A percentile compares a stretch with the other conserved stretches of the same genome.
phyloP scores from a whole-genome alignment of 2,329 filamentous ascomycete genomes.

The Penicillium sp. region DNA sequence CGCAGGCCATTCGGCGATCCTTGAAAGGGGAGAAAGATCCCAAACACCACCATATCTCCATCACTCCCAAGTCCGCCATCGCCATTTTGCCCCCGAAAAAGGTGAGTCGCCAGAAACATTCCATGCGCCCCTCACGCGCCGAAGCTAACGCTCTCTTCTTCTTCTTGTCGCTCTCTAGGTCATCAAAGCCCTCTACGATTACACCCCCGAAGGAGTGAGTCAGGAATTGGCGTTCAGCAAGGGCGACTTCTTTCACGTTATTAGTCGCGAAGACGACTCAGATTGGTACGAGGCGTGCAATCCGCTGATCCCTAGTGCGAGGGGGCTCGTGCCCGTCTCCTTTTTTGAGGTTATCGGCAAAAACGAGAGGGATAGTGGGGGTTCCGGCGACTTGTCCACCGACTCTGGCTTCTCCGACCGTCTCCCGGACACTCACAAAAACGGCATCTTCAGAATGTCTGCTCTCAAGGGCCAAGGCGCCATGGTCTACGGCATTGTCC shows the following conservation, averaged over 20 bases:
- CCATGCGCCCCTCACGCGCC: too few relatives aligned
- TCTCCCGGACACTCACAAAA: slow-evolving; percentile 33
- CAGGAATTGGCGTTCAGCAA: slow-evolving; percentile 89
- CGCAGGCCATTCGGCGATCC: slow-evolving; percentile 76
- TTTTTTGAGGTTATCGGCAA: slow-evolving; percentile 93
- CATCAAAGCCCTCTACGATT: slow-evolving; percentile 95
- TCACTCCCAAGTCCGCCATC: slow-evolving; percentile 80
- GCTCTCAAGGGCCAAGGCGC: slow-evolving; percentile 64
- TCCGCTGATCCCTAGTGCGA: slow-evolving; percentile 77
- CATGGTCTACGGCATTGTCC: slow-evolving; percentile 95
- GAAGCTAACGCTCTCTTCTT: too few relatives aligned
- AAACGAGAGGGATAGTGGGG: slow-evolving; percentile 84
- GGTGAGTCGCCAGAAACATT: slow-evolving; percentile 52
- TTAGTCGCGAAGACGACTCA: slow-evolving; percentile 87
- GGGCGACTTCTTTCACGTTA: slow-evolving; percentile 97
- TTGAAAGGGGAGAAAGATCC: slow-evolving; percentile 83
- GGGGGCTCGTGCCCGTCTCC: slow-evolving; percentile 87
- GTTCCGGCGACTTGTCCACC: slow-evolving; percentile 59
- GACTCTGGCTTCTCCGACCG: slow-evolving; percentile 84
- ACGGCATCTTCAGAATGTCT: slow-evolving; percentile 43
- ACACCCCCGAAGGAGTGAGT: slow-evolving; percentile 67
- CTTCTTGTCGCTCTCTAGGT: slow-evolving; percentile 60
- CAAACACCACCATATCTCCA: slow-evolving; percentile 67
- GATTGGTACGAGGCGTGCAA: slow-evolving; percentile 99
- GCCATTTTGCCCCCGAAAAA: slow-evolving; percentile 93